Evolutionary conservation across 345 rosid species (phyloP).

Genomic region (Heritiera littoralis): DNA sequence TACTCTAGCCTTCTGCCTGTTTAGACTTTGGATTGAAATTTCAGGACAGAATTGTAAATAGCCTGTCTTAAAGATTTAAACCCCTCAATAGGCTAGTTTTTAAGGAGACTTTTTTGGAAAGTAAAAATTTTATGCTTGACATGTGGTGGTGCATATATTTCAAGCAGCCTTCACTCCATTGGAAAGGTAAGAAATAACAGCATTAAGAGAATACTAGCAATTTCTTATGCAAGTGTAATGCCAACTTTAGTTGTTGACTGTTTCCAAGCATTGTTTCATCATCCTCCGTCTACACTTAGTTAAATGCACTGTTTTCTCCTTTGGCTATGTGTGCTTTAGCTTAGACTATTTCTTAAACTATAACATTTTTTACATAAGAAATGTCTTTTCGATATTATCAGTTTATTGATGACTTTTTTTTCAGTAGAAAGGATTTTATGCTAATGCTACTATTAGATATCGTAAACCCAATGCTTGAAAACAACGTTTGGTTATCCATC

Average conservation of each 20-base stretch:
- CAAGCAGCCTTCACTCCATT: background rate
- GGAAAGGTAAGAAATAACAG: background rate
- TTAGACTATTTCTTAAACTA: no score
- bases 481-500: background rate
- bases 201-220: background rate
- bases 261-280: background rate
- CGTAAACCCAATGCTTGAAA: background rate
- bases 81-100: background rate
- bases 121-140: background rate
- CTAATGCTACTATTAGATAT: background rate
- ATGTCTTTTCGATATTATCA: no score
- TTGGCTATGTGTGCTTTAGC: no score
- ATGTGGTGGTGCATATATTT: background rate
- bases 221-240: background rate
- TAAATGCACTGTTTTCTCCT: background rate
- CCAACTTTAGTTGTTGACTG: background rate
- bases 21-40: slow-evolving; percentile 13
- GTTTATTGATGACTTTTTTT: no score
- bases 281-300: background rate
- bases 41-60: background rate
- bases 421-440: background rate
- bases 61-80: background rate
- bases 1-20: background rate
- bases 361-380: no score
- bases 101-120: background rate